A percentile compares a stretch with the other conserved stretches of the same genome.
phyloP scores from a whole-genome alignment of 106 monocot genomes.

The Dactylorhiza incarnata region DNA sequence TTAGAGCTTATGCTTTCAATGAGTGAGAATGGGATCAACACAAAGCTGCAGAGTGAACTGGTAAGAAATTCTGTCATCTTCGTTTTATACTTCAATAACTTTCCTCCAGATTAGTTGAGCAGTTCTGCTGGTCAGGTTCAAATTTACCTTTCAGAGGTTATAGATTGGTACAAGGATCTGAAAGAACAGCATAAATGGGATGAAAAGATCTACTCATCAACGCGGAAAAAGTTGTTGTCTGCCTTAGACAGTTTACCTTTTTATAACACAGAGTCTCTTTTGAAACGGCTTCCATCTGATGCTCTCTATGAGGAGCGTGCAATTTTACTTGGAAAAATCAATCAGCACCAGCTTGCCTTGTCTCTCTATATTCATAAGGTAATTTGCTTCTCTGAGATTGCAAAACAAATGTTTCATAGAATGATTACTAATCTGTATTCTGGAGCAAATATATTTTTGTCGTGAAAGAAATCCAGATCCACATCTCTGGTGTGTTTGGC shows the following conservation, averaged over 20 bases:
- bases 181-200: slow-evolving; percentile 75
- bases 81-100: background rate
- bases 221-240: slow-evolving; percentile 75
- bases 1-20: slow-evolving; percentile 96
- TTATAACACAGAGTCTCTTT: slow-evolving; percentile 57
- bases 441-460: background rate
- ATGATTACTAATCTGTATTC: background rate
- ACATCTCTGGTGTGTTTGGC: background rate
- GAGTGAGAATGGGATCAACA: slow-evolving; percentile 63
- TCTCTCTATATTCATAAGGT: slow-evolving; percentile 97
- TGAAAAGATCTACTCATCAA: slow-evolving; percentile 62
- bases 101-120: slow-evolving; percentile 5
- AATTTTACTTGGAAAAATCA: slow-evolving; percentile 77
- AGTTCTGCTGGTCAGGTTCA: slow-evolving; percentile 59
- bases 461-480: background rate
- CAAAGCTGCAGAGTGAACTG: slow-evolving; percentile 88
- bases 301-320: slow-evolving; percentile 91
- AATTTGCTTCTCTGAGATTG: background rate
- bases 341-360: slow-evolving; percentile 86
- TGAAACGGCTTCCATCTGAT: slow-evolving; percentile 75
- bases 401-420: background rate
- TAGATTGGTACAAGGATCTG: slow-evolving; percentile 84
- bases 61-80: slow-evolving; percentile 21
- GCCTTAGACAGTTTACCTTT: slow-evolving; percentile 66
- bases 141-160: slow-evolving; percentile 94